Percentiles rank a stretch among this genome's conserved stretches.
Conservation (phyloP, 768 basidiomycete genomes). For the Tylopilus subfusipes region DNA sequence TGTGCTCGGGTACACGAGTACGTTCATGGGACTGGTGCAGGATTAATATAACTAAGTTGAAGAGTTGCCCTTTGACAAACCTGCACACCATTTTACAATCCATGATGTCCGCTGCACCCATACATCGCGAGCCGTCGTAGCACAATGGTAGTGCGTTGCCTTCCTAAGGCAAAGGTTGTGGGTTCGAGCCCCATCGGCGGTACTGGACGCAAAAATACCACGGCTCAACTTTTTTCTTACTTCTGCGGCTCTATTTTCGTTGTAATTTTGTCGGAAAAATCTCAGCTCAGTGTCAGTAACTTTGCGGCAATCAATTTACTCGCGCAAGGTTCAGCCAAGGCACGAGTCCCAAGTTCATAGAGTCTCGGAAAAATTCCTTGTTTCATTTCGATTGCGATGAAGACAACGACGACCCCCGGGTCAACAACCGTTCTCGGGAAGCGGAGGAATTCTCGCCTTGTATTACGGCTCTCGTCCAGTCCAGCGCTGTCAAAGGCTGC, state of each 20-base stretch:
- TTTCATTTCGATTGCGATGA: neutral
- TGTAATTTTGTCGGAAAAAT: too few species aligned
- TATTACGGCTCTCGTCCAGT: conserved; percentile 34
- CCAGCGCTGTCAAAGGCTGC: conserved; percentile 21
- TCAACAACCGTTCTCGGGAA: conserved; percentile 44
- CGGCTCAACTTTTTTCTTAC: conserved; percentile 24
- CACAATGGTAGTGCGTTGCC: conserved; percentile 40
- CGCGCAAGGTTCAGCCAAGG: too few species aligned
- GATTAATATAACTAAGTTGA: too few species aligned
- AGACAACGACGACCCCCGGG: neutral
- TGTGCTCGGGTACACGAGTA: conserved; percentile 68
- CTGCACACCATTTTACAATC: neutral
- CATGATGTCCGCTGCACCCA: neutral
- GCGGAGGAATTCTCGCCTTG: conserved; percentile 39
- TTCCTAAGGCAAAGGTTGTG: conserved; percentile 40
- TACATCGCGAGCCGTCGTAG: conserved; percentile 32
- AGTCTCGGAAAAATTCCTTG: too few species aligned
- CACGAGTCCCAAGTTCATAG: too few species aligned
- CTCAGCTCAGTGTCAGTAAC: too few species aligned
- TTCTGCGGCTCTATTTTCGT: neutral
- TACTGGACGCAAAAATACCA: conserved; percentile 20
- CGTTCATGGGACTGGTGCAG: conserved; percentile 48
- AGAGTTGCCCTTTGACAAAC: too few species aligned
- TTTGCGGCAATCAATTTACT: too few species aligned
- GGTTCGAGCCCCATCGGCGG: conserved; percentile 38